phyloP scores from a whole-genome alignment of 78 protist species.

The Creolimax fragrantissima region DNA sequence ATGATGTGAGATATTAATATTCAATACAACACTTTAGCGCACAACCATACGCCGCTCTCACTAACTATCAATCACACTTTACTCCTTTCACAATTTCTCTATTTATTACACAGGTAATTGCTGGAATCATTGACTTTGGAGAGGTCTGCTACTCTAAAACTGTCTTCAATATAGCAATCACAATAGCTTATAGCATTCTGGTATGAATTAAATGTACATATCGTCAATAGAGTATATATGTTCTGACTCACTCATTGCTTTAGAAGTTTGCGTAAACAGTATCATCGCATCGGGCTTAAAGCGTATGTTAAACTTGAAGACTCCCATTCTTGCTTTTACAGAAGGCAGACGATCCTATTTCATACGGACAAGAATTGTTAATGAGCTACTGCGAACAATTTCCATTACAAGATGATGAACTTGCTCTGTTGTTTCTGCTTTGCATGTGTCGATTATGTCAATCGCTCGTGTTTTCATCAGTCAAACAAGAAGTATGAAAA shows the following conservation, averaged over 20 bases:
- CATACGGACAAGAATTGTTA: neutral
- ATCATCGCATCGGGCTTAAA: neutral
- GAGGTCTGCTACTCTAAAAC: neutral
- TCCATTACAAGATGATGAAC: neutral
- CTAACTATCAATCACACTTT: too few relatives aligned
- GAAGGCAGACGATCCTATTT: neutral
- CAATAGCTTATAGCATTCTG: neutral
- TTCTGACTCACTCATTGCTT: neutral
- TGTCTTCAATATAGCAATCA: slow-evolving; percentile 5
- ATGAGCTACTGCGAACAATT: neutral
- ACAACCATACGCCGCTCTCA: too few relatives aligned
- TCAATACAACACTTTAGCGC: too few relatives aligned
- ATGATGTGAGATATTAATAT: too few relatives aligned
- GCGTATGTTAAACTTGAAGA: neutral
- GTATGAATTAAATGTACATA: neutral
- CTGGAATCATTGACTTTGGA: slow-evolving; percentile 9
- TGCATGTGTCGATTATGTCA: neutral
- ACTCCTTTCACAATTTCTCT: too few relatives aligned
- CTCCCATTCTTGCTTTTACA: neutral
- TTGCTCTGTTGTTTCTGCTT: neutral
- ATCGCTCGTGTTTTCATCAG: neutral
- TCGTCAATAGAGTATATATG: neutral
- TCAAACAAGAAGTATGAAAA: neutral
- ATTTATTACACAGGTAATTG: neutral
- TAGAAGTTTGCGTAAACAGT: neutral